These are phyloP conservation scores for Cephaloascus fragrans DNA, from an alignment of 805 yeast genomes.

Conservation along the genomic window DNA sequence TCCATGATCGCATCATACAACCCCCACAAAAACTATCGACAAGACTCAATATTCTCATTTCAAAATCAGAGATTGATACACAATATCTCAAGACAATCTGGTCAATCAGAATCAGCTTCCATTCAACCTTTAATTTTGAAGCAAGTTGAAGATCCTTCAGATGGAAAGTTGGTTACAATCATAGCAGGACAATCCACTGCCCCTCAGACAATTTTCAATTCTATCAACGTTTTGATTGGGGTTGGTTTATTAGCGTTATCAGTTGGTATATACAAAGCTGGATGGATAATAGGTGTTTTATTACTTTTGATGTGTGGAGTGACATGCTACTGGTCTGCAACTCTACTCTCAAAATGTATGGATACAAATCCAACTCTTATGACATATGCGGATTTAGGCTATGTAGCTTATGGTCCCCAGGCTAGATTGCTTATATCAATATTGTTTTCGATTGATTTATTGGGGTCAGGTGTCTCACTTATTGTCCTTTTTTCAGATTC, in stretches of 20 bases:
- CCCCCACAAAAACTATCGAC: not conserved
- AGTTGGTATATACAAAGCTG: slow-evolving; percentile 53
- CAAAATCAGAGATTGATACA: not conserved
- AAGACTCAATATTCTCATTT: not conserved
- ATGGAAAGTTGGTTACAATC: slow-evolving; percentile 63
- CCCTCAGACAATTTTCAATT: slow-evolving; percentile 60
- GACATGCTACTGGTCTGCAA: slow-evolving; percentile 71
- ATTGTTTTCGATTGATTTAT: slow-evolving; percentile 64
- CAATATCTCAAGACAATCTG: not conserved
- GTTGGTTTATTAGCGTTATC: slow-evolving; percentile 62
- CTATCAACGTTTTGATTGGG: slow-evolving; percentile 58
- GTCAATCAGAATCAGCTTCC: slow-evolving; percentile 12
- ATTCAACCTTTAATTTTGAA: slow-evolving; percentile 47
- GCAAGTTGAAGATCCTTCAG: slow-evolving; percentile 58
- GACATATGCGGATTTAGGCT: slow-evolving; percentile 85
- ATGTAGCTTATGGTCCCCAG: slow-evolving; percentile 70
- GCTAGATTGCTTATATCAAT: slow-evolving; percentile 69
- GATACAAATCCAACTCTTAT: slow-evolving; percentile 72
- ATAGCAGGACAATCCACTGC: slow-evolving; percentile 76
- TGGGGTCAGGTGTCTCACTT: slow-evolving; percentile 77
- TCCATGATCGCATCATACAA: not conserved
- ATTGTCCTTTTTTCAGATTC: slow-evolving; percentile 83
- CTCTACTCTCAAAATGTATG: slow-evolving; percentile 61
- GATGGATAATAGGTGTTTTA: slow-evolving; percentile 56
- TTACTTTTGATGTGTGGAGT: slow-evolving; percentile 51